These are phyloP conservation scores for Astrocystis sublimbata DNA, from an alignment of 495 filamentous ascomycete species.

Conservation along the genomic window DNA sequence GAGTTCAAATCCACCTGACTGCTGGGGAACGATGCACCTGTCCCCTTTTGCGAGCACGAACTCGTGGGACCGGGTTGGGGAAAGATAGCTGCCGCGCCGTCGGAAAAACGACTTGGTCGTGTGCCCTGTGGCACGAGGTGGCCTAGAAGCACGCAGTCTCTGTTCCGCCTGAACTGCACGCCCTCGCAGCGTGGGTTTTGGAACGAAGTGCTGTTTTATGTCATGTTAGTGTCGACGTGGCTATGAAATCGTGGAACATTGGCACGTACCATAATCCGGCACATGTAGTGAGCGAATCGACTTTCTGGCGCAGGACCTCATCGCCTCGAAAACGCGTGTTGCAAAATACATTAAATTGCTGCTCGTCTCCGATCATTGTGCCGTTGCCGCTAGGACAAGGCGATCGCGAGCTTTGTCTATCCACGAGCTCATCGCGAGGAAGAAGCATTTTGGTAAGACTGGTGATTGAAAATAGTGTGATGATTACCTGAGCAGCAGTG, in stretches of 20 bases:
- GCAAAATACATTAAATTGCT: slow-evolving; percentile 39
- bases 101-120: slow-evolving; percentile 26
- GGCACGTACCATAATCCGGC: slow-evolving; percentile 36
- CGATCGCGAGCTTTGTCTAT: slow-evolving; percentile 5
- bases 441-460: background rate
- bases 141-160: slow-evolving; percentile 26
- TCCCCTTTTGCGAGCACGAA: slow-evolving; percentile 16
- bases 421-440: background rate
- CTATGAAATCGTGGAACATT: background rate
- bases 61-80: slow-evolving; percentile 34
- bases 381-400: slow-evolving; percentile 38
- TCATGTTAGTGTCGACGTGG: background rate
- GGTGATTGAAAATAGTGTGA: background rate
- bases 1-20: background rate
- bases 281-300: slow-evolving; percentile 30
- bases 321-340: slow-evolving; percentile 29
- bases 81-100: slow-evolving; percentile 34
- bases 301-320: slow-evolving; percentile 25
- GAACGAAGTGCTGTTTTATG: background rate
- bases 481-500: background rate
- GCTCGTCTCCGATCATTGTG: slow-evolving; percentile 30
- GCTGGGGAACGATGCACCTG: slow-evolving; percentile 16
- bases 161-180: slow-evolving; percentile 25
- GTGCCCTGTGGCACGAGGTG: slow-evolving; percentile 18
- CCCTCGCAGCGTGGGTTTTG: slow-evolving; percentile 38